phyloP scores from a whole-genome alignment of 371 early-diverging fungal species.

The Mucor indicus region DNA sequence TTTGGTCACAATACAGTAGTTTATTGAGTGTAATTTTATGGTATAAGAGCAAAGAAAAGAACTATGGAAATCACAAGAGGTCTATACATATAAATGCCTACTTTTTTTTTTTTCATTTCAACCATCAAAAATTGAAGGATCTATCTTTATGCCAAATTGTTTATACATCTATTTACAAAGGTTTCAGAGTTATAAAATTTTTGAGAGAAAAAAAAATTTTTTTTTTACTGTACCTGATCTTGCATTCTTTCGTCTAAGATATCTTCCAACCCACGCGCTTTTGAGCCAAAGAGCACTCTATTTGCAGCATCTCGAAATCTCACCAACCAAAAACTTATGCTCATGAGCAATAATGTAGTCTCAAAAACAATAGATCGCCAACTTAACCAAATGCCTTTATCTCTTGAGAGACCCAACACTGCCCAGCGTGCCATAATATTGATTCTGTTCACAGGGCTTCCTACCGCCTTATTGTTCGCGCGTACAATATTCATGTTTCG shows the following conservation, averaged over 20 bases:
- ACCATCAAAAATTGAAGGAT: too few species aligned
- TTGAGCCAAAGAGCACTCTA: constrained; percentile 30
- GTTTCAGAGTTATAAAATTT: background rate
- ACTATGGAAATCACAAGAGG: too few species aligned
- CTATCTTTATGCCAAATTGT: constrained; percentile 68
- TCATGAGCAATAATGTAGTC: constrained; percentile 56
- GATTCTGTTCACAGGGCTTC: constrained; percentile 87
- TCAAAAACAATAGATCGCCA: constrained; percentile 52
- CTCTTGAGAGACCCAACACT: constrained; percentile 51
- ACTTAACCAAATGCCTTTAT: constrained; percentile 17
- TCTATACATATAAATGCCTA: too few species aligned
- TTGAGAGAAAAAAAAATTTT: background rate
- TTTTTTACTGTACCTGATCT: constrained; percentile 45
- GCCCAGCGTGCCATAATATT: constrained; percentile 87
- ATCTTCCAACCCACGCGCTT: constrained; percentile 67
- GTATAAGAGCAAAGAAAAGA: too few species aligned
- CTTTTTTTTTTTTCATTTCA: background rate
- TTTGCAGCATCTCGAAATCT: constrained; percentile 40
- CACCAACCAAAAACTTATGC: constrained; percentile 58
- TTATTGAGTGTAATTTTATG: too few species aligned
- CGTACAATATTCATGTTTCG: constrained; percentile 89
- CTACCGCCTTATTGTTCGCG: constrained; percentile 82
- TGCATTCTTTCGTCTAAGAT: constrained; percentile 65
- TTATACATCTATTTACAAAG: constrained; percentile 53
- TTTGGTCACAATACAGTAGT: too few species aligned